These are phyloP conservation scores for Coemansia sp. DNA, from an alignment of 192 early-diverging fungal species.

Conservation along the genomic window DNA sequence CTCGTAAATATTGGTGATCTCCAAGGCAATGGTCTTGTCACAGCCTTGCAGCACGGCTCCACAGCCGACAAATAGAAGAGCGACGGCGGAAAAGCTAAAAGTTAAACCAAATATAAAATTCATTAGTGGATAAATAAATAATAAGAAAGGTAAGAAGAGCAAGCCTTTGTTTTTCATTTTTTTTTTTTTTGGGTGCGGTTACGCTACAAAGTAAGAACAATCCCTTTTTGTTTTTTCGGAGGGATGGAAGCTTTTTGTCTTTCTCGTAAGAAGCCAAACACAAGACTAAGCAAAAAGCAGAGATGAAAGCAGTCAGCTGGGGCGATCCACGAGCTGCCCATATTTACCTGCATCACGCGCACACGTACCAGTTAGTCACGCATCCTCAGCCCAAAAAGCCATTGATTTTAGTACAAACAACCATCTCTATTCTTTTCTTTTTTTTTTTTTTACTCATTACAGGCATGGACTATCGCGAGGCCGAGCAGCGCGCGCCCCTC, in stretches of 20 bases:
- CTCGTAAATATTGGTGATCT: constrained; percentile 35
- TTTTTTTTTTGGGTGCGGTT: not conserved
- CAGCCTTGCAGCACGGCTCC: constrained; percentile 14
- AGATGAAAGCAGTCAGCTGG: not conserved
- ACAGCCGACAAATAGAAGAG: not conserved
- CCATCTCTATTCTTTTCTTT: not conserved
- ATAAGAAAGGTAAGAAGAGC: not conserved
- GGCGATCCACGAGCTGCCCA: not conserved
- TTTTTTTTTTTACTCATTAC: constrained; percentile 3
- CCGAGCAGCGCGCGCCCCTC: constrained; percentile 13
- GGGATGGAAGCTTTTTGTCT: not conserved
- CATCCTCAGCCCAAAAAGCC: not conserved
- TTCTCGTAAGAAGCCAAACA: not conserved
- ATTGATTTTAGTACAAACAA: not conserved
- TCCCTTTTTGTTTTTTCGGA: no score
- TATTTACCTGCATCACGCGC: not conserved
- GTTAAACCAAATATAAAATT: not conserved
- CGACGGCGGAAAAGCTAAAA: not conserved
- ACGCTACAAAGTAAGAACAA: not conserved
- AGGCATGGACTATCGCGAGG: constrained; percentile 8
- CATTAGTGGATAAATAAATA: no score
- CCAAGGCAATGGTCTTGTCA: constrained; percentile 27
- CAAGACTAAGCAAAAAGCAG: not conserved
- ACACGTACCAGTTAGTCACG: not conserved
- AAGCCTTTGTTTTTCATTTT: not conserved